These are phyloP conservation scores for Lactarius vividus DNA, from an alignment of 768 basidiomycete species.

Conservation along the genomic window DNA sequence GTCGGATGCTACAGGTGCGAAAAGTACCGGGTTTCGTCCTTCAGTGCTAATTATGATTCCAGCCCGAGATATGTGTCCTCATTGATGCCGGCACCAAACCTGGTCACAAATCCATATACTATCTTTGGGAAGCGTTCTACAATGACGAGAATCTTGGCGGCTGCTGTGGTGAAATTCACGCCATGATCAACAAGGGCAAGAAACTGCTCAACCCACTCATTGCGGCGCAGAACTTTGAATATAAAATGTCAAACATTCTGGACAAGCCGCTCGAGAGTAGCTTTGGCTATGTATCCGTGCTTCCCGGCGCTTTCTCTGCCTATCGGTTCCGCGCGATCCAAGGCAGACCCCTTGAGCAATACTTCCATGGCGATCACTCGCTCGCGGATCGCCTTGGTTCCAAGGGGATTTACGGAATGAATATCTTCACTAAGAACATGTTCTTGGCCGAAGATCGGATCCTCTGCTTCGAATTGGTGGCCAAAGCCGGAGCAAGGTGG, in stretches of 20 bases:
- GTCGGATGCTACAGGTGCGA: constrained; percentile 68
- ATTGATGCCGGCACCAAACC: constrained; percentile 97
- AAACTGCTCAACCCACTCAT: constrained; percentile 91
- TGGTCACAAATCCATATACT: constrained; percentile 93
- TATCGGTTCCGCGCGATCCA: constrained; percentile 93
- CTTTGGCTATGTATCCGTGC: constrained; percentile 93
- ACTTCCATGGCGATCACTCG: constrained; percentile 86
- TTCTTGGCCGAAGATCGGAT: constrained; percentile 94
- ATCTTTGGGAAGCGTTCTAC: constrained; percentile 92
- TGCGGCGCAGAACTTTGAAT: constrained; percentile 96
- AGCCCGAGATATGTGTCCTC: constrained; percentile 91
- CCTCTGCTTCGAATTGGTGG: constrained; percentile 94
- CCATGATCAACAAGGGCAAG: constrained; percentile 91
- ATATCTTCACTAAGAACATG: constrained; percentile 95
- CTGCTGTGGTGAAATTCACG: constrained; percentile 93
- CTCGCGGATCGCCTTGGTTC: constrained; percentile 88
- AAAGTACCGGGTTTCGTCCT: neutral
- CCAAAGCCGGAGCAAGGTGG: constrained; percentile 86
- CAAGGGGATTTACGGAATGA: constrained; percentile 96
- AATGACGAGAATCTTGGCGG: constrained; percentile 77
- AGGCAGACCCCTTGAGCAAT: constrained; percentile 82
- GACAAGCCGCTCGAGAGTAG: constrained; percentile 94
- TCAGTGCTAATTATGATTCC: constrained; percentile 19
- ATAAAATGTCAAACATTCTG: constrained; percentile 98
- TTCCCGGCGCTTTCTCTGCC: constrained; percentile 96